Conservation (phyloP, 73 alveolate species). For the Stentor roeselii region DNA sequence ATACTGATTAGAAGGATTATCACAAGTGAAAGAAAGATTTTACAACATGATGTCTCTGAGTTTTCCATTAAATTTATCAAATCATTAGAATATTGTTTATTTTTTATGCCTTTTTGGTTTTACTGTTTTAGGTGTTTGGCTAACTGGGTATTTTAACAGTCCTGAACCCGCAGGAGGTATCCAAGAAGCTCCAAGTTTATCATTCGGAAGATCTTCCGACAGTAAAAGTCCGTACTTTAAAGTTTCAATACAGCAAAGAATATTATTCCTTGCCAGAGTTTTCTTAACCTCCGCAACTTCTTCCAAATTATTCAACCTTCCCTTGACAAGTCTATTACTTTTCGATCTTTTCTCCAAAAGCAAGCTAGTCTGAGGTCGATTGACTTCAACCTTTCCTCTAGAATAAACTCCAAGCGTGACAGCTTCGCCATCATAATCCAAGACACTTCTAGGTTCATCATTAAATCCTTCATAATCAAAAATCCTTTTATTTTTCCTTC, state of each 20-base stretch:
- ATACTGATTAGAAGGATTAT: background rate
- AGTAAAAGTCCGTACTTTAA: background rate
- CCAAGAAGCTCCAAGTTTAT: background rate
- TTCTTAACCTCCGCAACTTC: background rate
- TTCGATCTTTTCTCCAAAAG: background rate
- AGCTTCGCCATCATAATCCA: background rate
- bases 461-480: background rate
- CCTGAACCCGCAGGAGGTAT: slow-evolving; percentile 14
- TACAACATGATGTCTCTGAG: background rate
- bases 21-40: no score
- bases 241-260: background rate
- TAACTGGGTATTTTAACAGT: background rate
- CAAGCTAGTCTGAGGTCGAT: background rate
- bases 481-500: background rate
- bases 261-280: slow-evolving; percentile 12
- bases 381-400: background rate
- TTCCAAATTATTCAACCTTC: background rate
- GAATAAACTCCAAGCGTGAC: background rate
- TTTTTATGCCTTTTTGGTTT: slow-evolving; percentile 13
- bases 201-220: background rate
- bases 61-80: background rate
- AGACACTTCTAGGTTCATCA: background rate
- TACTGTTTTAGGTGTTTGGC: background rate
- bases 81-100: background rate
- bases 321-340: background rate